Evolutionary conservation across 176 grass and related monocot species (phyloP).

Genomic region (Echinochloa phyllopogon): DNA sequence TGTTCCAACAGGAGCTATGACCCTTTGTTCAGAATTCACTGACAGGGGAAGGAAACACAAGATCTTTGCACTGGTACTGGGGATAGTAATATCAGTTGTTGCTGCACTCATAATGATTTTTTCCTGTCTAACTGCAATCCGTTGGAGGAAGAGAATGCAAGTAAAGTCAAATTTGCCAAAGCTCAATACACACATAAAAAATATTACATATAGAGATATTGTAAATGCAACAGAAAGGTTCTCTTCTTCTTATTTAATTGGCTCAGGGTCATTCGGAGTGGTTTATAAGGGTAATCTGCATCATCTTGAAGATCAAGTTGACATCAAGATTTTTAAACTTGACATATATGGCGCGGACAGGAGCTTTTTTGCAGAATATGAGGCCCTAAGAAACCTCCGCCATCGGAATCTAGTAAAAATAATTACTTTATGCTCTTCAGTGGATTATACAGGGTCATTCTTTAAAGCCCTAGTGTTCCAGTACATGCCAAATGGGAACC

Average conservation of each 20-base stretch:
- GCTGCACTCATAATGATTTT: background rate
- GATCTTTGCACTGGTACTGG: background rate
- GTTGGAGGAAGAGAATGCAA: background rate
- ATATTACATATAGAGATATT: slow-evolving; percentile 43
- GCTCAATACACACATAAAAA: background rate
- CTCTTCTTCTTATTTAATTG: slow-evolving; percentile 46
- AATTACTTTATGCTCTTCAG: slow-evolving; percentile 44
- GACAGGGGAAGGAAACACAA: background rate
- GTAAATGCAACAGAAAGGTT: slow-evolving; percentile 45
- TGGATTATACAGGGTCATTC: background rate
- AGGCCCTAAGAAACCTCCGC: slow-evolving; percentile 44
- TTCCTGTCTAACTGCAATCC: slow-evolving; percentile 7
- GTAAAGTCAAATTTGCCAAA: background rate
- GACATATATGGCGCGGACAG: slow-evolving; percentile 35
- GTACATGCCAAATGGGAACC: background rate
- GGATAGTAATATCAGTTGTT: slow-evolving; percentile 17
- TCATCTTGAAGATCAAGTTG: slow-evolving; percentile 7
- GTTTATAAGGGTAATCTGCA: slow-evolving; percentile 49
- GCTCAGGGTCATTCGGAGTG: slow-evolving; percentile 46
- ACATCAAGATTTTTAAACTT: slow-evolving; percentile 55
- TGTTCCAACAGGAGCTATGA: slow-evolving; percentile 13
- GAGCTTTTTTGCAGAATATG: slow-evolving; percentile 50
- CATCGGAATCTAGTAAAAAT: slow-evolving; percentile 55
- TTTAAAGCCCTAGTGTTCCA: background rate
- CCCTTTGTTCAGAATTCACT: slow-evolving; percentile 7